phyloP scores from a whole-genome alignment of 129 eudicot genomes.

The Arctium lappa region DNA sequence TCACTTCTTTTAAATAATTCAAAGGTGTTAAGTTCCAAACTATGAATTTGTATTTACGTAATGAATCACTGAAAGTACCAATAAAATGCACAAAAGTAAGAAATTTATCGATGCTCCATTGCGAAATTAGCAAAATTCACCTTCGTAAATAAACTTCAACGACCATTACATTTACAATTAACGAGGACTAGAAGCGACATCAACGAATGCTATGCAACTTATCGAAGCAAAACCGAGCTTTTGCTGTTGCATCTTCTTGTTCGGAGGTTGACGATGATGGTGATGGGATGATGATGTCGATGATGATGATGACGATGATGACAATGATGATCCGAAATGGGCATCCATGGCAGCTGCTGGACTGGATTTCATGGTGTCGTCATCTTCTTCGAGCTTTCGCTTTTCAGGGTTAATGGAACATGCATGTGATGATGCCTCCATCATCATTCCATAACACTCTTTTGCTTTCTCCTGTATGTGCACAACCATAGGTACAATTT shows the following conservation, averaged over 20 bases:
- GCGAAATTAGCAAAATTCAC: conserved; percentile 8
- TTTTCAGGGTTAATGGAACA: conserved; percentile 28
- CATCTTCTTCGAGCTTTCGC: conserved; percentile 36
- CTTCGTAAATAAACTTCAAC: background rate
- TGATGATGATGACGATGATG: conserved; percentile 2
- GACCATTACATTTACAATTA: background rate
- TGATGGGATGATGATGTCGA: background rate
- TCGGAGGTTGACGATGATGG: conserved; percentile 4
- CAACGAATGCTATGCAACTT: conserved; percentile 22
- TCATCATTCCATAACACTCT: conserved; percentile 48
- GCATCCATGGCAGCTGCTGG: conserved; percentile 35
- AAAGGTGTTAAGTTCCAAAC: background rate
- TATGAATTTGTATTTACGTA: background rate
- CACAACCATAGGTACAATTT: background rate
- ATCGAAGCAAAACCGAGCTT: background rate
- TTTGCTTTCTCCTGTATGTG: conserved; percentile 51
- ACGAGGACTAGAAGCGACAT: conserved; percentile 16
- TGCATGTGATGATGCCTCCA: conserved; percentile 14
- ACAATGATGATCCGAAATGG: conserved; percentile 18
- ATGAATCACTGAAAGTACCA: background rate
- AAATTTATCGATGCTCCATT: background rate
- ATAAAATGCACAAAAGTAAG: no score
- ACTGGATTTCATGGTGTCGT: conserved; percentile 2
- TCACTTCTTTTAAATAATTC: background rate
- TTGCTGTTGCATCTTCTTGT: conserved; percentile 21